Evolutionary conservation across 768 basidiomycete genomes (phyloP).

Genomic region (Kwoniella newhampshirensis): DNA sequence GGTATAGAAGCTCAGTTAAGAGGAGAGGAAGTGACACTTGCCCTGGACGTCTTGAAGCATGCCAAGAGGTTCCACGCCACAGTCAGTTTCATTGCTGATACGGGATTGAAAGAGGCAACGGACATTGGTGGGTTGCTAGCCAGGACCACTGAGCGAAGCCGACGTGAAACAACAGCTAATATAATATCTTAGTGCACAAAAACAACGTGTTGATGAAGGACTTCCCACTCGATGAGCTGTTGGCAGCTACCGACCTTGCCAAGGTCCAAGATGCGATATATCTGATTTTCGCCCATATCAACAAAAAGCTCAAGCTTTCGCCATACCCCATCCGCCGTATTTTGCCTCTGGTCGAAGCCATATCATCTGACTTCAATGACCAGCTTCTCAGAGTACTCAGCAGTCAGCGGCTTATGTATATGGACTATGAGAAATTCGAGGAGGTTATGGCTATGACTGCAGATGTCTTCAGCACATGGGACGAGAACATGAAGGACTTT

Average conservation of each 20-base stretch:
- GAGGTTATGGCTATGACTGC: conserved; percentile 72
- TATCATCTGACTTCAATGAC: conserved; percentile 96
- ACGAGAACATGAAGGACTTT: conserved; percentile 84
- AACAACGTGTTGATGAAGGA: conserved; percentile 99
- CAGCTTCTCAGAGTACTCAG: conserved; percentile 86
- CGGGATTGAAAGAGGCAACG: conserved; percentile 89
- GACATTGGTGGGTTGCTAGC: conserved; percentile 73
- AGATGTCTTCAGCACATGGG: conserved; percentile 81
- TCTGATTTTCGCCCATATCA: conserved; percentile 88
- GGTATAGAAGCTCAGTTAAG: conserved; percentile 87
- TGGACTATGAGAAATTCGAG: conserved; percentile 92
- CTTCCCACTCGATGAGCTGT: conserved; percentile 92
- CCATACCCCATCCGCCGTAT: conserved; percentile 96
- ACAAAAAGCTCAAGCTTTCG: conserved; percentile 90
- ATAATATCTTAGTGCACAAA: conserved; percentile 72
- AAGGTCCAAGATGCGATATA: conserved; percentile 87
- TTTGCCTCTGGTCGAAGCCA: conserved; percentile 94
- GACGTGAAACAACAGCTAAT: background rate
- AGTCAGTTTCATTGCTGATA: conserved; percentile 96
- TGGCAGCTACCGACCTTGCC: conserved; percentile 92
- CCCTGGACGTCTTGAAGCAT: conserved; percentile 78
- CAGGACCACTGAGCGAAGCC: no score
- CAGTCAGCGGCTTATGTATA: conserved; percentile 86
- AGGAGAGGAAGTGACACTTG: conserved; percentile 77
- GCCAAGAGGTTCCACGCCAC: conserved; percentile 97